A percentile compares a stretch with the other conserved stretches of the same genome.
phyloP scores from a whole-genome alignment of 2,329 filamentous ascomycete species.

The Domatiomyces catenatus region DNA sequence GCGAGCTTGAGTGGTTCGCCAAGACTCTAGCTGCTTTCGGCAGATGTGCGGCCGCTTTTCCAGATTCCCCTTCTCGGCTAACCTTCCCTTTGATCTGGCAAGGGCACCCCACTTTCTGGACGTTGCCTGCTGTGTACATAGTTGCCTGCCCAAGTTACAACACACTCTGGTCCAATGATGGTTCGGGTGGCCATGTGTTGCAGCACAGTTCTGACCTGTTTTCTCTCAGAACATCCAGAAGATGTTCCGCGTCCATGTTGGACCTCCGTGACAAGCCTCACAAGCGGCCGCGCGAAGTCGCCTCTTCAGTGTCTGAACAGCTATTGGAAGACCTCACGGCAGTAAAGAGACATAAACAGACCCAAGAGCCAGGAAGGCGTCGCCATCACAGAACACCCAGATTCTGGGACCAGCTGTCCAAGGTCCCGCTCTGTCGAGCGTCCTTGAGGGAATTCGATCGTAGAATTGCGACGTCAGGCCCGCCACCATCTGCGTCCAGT shows the following conservation, averaged over 20 bases:
- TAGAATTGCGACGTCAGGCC: conserved; percentile 3
- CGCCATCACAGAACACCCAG: conserved; percentile 2
- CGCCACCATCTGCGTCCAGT: background rate
- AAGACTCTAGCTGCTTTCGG: too few relatives aligned
- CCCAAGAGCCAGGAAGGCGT: conserved; percentile 2
- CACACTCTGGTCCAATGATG: too few relatives aligned
- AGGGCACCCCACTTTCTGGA: too few relatives aligned
- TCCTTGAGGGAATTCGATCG: conserved; percentile 10
- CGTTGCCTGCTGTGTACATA: too few relatives aligned
- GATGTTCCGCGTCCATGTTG: background rate
- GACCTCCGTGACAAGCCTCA: background rate
- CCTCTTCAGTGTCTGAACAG: background rate
- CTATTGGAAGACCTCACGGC: background rate
- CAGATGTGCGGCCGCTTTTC: too few relatives aligned
- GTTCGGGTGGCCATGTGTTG: too few relatives aligned
- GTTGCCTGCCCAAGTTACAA: background rate
- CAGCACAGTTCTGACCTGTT: background rate
- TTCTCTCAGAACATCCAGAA: too few relatives aligned
- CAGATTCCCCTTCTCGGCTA: too few relatives aligned
- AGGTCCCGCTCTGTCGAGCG: conserved; percentile 4
- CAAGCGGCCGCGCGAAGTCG: background rate
- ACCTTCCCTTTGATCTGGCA: background rate
- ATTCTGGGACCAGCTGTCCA: conserved; percentile 12
- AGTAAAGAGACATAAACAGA: conserved; percentile 5
- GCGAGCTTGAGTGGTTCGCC: background rate